Conservation (phyloP, 176 grass and related monocot genomes). For the Eragrostis curvula region DNA sequence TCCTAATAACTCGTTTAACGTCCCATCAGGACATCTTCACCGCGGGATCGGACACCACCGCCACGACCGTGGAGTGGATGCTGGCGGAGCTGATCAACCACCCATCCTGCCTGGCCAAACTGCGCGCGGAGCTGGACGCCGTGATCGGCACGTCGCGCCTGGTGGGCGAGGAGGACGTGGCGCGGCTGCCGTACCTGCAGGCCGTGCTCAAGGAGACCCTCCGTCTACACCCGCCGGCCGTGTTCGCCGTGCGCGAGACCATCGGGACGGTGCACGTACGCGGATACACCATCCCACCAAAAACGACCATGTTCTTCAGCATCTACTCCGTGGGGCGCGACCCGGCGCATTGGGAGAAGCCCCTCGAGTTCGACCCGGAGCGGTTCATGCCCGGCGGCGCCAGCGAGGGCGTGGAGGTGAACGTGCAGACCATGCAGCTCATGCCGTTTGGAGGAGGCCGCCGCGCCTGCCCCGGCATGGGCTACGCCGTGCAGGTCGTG, state of each 20-base stretch:
- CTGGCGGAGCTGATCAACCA: conserved; percentile 60
- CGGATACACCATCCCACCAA: conserved; percentile 57
- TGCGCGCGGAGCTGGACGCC: conserved; percentile 48
- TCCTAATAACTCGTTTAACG: no score
- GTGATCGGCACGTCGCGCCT: conserved; percentile 42
- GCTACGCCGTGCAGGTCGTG: conserved; percentile 56
- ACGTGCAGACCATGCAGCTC: conserved; percentile 66
- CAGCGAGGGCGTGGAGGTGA: conserved; percentile 30
- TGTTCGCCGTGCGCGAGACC: conserved; percentile 49
- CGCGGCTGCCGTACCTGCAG: conserved; percentile 55
- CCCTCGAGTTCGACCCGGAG: conserved; percentile 49
- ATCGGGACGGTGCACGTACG: conserved; percentile 44
- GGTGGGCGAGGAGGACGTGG: conserved; percentile 53
- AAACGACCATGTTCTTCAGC: conserved; percentile 55
- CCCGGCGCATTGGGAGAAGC: conserved; percentile 48
- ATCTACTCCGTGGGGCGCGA: conserved; percentile 65
- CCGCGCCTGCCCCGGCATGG: conserved; percentile 72
- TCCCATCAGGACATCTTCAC: conserved; percentile 74
- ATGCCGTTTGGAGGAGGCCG: conserved; percentile 76
- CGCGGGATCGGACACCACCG: conserved; percentile 50
- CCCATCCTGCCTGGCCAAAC: conserved; percentile 23
- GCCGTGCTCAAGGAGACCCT: conserved; percentile 62
- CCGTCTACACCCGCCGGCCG: conserved; percentile 48
- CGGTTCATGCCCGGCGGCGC: conserved; percentile 48
- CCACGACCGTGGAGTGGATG: conserved; percentile 60